Percentiles rank a stretch among this genome's conserved stretches.
Conservation (phyloP, 1,284 basidiomycete genomes). For the Pterula multifida region DNA sequence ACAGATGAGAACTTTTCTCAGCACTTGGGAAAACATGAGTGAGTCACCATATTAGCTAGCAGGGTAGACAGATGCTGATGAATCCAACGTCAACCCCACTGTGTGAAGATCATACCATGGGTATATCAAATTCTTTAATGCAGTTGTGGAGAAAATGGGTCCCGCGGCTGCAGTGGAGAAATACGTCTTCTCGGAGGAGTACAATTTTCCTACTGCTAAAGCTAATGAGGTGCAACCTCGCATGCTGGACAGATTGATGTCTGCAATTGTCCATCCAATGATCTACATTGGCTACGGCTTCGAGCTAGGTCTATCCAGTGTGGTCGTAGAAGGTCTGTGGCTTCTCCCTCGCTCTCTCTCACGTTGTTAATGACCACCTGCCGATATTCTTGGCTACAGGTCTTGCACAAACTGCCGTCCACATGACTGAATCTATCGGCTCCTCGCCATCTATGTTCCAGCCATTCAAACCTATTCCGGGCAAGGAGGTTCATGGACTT, state of each 20-base stretch:
- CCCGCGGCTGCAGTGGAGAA: neutral
- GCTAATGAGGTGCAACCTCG: neutral
- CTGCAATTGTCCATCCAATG: conserved; percentile 14
- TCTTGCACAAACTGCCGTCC: neutral
- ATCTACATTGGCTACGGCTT: conserved; percentile 18
- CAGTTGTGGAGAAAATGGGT: neutral
- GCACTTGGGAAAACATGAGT: neutral
- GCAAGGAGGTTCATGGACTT: neutral
- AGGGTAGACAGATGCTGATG: neutral
- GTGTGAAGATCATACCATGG: neutral
- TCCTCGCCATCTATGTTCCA: neutral
- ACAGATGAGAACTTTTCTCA: neutral
- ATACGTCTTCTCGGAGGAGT: neutral
- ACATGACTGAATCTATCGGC: neutral
- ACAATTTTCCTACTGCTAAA: neutral
- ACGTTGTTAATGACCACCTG: too few species aligned
- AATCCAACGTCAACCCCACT: too few species aligned
- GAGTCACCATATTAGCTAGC: neutral
- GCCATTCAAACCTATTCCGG: neutral
- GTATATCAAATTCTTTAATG: neutral
- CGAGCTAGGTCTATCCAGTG: conserved; percentile 20
- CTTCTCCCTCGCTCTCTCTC: neutral
- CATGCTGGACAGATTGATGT: conserved; percentile 13
- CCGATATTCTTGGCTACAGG: too few species aligned
- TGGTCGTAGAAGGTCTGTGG: conserved; percentile 17